A percentile compares a stretch with the other conserved stretches of the same genome.
Evolutionary conservation across 177 flowering plant genomes (phyloP).

Genomic region (Vitis hybrid): DNA sequence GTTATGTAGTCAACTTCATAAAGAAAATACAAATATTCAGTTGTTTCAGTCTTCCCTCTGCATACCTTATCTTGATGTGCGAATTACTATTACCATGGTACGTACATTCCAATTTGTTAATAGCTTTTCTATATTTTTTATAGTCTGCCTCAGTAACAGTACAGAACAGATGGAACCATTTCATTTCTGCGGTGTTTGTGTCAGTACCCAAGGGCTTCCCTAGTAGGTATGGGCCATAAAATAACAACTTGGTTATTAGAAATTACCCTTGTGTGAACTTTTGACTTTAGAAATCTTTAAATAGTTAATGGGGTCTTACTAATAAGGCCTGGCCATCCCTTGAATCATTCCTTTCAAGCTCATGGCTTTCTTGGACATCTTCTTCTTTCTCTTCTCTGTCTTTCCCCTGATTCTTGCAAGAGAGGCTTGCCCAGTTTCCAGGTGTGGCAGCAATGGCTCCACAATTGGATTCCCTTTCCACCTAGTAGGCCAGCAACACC

Average conservation of each 20-base stretch:
- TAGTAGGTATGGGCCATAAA: no score
- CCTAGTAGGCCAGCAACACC: constrained; percentile 17
- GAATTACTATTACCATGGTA: no score
- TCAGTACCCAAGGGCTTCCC: no score
- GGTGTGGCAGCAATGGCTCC: constrained; percentile 21
- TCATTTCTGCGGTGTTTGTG: no score
- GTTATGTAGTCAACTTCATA: no score
- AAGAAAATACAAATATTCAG: no score
- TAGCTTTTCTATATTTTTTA: no score
- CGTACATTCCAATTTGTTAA: no score
- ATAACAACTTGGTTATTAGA: not conserved
- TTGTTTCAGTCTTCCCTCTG: no score
- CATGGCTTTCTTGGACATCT: constrained; percentile 17
- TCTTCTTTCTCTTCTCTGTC: constrained; percentile 24
- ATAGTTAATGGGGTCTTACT: not conserved
- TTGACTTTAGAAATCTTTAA: constrained; percentile 5
- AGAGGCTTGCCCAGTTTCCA: constrained; percentile 17
- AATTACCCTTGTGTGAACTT: not conserved
- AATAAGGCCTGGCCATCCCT: not conserved
- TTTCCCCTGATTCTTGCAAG: constrained; percentile 5
- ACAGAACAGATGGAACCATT: no score
- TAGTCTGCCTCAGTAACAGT: no score
- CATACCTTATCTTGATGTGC: no score
- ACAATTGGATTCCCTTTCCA: constrained; percentile 47
- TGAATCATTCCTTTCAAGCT: not conserved